phyloP scores from a whole-genome alignment of 1,284 basidiomycete genomes.

The Puccinia coronata region DNA sequence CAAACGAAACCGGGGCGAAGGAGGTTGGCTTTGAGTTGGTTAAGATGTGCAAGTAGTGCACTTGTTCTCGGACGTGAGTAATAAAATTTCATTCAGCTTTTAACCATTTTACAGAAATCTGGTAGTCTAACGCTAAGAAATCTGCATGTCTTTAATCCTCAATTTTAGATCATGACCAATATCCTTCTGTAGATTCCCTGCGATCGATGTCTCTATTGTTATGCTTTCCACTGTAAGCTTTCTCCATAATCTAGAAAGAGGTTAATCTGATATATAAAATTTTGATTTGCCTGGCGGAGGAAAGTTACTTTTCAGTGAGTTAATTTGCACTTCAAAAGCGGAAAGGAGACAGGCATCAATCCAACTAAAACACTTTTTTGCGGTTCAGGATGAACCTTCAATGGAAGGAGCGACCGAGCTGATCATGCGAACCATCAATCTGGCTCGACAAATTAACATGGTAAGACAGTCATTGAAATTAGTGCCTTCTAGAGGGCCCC shows the following conservation, averaged over 20 bases:
- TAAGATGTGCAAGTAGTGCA: conserved; percentile 24
- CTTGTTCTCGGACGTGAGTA: conserved; percentile 29
- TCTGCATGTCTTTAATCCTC: background rate
- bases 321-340: background rate
- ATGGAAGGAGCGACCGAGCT: conserved; percentile 25
- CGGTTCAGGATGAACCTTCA: conserved; percentile 12
- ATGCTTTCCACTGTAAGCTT: conserved; percentile 29
- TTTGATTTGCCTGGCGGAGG: background rate
- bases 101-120: too few relatives aligned
- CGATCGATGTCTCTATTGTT: conserved; percentile 24
- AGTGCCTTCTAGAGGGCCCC: background rate
- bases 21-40: conserved; percentile 11
- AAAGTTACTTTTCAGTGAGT: conserved; percentile 36
- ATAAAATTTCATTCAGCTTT: background rate
- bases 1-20: background rate
- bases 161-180: conserved; percentile 26
- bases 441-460: conserved; percentile 26
- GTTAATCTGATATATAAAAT: too few relatives aligned
- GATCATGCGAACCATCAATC: conserved; percentile 14
- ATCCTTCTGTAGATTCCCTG: conserved; percentile 31
- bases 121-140: background rate
- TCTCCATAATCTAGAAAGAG: background rate
- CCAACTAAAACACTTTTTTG: too few relatives aligned
- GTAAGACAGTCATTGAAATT: conserved; percentile 11
- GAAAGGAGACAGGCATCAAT: background rate